These are phyloP conservation scores for Kuraishia capsulata DNA, from an alignment of 805 yeast species.

Conservation along the genomic window DNA sequence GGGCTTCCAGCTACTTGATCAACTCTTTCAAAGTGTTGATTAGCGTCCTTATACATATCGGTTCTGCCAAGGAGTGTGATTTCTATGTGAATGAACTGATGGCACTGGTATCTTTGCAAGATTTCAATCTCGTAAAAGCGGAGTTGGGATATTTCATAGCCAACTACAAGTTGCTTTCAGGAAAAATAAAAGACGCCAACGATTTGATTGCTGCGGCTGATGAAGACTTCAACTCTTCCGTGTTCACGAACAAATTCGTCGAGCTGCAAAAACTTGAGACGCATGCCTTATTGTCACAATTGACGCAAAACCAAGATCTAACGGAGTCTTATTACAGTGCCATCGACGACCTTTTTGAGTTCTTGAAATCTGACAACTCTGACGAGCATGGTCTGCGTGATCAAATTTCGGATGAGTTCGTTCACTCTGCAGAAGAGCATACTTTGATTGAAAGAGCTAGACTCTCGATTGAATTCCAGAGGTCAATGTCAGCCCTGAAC, in stretches of 20 bases:
- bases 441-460: neutral
- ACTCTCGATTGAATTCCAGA: neutral
- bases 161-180: slow-evolving; percentile 12
- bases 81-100: slow-evolving; percentile 44
- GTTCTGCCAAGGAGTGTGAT: slow-evolving; percentile 49
- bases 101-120: slow-evolving; percentile 22
- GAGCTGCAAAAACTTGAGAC: slow-evolving; percentile 9
- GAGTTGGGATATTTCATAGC: slow-evolving; percentile 12
- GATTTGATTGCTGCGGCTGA: slow-evolving; percentile 6
- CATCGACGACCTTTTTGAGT: slow-evolving; percentile 1
- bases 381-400: neutral
- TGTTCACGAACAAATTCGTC: slow-evolving; percentile 7
- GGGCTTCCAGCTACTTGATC: slow-evolving; percentile 24
- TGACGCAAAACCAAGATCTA: slow-evolving; percentile 5
- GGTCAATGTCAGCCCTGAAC: neutral
- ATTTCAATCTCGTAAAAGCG: slow-evolving; percentile 17
- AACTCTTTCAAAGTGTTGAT: slow-evolving; percentile 30
- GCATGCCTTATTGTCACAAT: slow-evolving; percentile 11
- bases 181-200: slow-evolving; percentile 7
- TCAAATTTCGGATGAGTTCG: neutral
- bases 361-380: neutral
- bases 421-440: neutral
- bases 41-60: slow-evolving; percentile 33
- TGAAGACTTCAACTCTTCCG: slow-evolving; percentile 6
- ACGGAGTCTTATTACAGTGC: slow-evolving; percentile 3